phyloP scores from a whole-genome alignment of 73 alveolate genomes.

The Paraurostyla sp. region DNA sequence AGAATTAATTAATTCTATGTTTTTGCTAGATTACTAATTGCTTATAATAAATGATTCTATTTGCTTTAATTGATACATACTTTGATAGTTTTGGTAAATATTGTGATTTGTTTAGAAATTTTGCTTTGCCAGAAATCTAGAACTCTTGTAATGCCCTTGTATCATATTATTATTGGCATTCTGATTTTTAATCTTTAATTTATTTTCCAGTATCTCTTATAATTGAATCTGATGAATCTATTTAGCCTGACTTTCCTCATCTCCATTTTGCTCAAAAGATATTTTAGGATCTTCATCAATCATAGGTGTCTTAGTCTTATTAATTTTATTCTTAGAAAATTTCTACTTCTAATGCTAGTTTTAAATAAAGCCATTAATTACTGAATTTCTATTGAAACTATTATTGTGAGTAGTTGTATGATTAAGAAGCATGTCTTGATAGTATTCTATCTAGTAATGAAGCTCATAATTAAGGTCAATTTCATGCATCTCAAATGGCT shows the following conservation, averaged over 20 bases:
- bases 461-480: slow-evolving; percentile 13
- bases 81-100: background rate
- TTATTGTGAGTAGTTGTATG: background rate
- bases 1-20: background rate
- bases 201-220: too few species aligned
- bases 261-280: too few species aligned
- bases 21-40: background rate
- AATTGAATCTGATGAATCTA: too few species aligned
- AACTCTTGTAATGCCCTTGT: too few species aligned
- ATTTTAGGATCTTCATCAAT: too few species aligned
- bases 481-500: slow-evolving; percentile 35
- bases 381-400: background rate
- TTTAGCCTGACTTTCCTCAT: too few species aligned
- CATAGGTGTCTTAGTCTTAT: too few species aligned
- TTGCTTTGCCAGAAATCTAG: too few species aligned
- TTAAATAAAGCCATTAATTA: background rate
- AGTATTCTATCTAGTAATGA: background rate
- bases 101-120: too few species aligned
- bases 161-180: too few species aligned
- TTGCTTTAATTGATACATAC: background rate
- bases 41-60: background rate
- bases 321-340: background rate
- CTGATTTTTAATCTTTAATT: too few species aligned
- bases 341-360: background rate
- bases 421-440: background rate